These are phyloP conservation scores for Rhamnella rubrinervis DNA, from an alignment of 331 rosid genomes.

Conservation along the genomic window DNA sequence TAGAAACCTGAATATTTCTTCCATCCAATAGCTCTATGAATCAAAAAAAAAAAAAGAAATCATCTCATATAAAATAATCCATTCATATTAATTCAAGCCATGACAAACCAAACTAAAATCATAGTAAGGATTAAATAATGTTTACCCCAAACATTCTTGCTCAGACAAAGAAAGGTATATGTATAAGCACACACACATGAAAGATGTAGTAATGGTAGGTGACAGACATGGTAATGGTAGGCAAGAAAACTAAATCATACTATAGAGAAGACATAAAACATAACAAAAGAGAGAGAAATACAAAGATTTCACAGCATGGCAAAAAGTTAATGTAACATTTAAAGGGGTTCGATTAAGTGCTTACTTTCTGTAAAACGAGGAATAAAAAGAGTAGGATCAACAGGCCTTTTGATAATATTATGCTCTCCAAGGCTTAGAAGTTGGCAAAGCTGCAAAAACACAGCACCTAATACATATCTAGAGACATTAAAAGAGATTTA, in stretches of 20 bases:
- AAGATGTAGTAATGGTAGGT: too few relatives aligned
- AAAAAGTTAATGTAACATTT: not conserved
- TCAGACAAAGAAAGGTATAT: not conserved
- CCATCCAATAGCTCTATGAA: conserved; percentile 63
- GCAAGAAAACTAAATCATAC: too few relatives aligned
- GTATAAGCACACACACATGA: not conserved
- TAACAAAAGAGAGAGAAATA: not conserved
- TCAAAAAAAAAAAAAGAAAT: not conserved
- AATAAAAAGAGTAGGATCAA: conserved; percentile 89
- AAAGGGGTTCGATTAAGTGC: conserved; percentile 10
- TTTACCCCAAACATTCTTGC: too few relatives aligned
- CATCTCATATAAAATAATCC: not conserved
- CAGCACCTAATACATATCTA: conserved; percentile 86
- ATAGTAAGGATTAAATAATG: not conserved
- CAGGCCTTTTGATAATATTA: conserved; percentile 73
- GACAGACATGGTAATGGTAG: too few relatives aligned
- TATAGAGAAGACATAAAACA: too few relatives aligned
- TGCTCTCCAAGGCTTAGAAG: conserved; percentile 74
- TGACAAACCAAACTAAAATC: not conserved
- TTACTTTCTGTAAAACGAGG: conserved; percentile 67
- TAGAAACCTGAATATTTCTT: conserved; percentile 54
- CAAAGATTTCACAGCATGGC: too few relatives aligned
- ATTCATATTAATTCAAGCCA: not conserved
- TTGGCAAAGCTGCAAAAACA: conserved; percentile 85
- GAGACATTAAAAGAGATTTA: conserved; percentile 10